Base-by-base conservation (phyloP, 164 flowering plant species). In the Aristolochia contorta region DNA sequence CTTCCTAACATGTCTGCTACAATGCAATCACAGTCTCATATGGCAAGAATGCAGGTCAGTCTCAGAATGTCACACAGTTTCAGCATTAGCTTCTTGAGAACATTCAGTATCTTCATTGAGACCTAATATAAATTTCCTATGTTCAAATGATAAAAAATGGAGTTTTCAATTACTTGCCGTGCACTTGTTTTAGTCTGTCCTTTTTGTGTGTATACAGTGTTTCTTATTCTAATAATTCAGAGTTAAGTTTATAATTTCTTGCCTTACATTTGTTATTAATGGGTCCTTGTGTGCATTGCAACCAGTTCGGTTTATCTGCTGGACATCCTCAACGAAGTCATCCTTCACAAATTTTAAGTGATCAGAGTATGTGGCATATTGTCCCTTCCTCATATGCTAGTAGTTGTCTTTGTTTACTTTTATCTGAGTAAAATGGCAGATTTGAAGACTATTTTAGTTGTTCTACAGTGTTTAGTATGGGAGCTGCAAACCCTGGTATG, bases 401-500 rank as follows among this genome's bases (percentile, higher is more conserved):
- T 22, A 19, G n/a, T 47, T 53, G 47, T 23, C 16, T 15, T 53
- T 6, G n/a, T 37, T 37, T 37, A 37, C 19, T 20, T 49, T 49
- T 49, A 5, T 24, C 21, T 14, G 30, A 16, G 14, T 41, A 1
- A 53, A 18, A 56, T 56, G 20, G 13, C 60, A 58, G 2, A 49
- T 3, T 27, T 43, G 1, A 21, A 0, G 20, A 21, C 49, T n/a
- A 19, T 58, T 2, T 4, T 54, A 22, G 33, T 54, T 37, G 30
- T 49, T 45, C 58, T 65, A 56, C 84, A 92, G 98, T 87, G 84
- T 92, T 78, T 57, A 87, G 80, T 75, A 82, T 92, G 84, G 98
- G 89, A 67, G 76, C 76, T 18, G 59, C 75, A 30, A 89, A 82
- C 73, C 63, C 82, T 21, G 66, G 72, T 33, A 82, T 89, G 92